Base-by-base conservation (phyloP, 2,329 filamentous ascomycete species). In the Ophiocordyceps sinensis region DNA sequence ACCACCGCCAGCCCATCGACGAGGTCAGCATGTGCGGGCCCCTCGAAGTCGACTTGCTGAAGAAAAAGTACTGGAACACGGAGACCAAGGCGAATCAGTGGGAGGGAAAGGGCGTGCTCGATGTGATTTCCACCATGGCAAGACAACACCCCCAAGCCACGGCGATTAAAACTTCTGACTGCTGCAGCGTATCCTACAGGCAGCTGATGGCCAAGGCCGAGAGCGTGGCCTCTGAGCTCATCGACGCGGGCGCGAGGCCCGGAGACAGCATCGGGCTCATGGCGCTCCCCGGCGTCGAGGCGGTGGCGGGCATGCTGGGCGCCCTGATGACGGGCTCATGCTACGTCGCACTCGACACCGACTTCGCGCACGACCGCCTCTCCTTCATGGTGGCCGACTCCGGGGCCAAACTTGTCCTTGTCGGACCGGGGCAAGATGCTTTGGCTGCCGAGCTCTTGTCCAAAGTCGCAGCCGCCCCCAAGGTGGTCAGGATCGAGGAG, bases 341-440 rank as follows among this genome's bases (percentile, higher is more conserved):
- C 44, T 53, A 51, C 38, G 49, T 52, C 41, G 47, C 51, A 19
- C 48, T 53, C 37, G 51, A 53, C 38, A 43, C 47, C 42, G 48
- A 53, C 36, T 52, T 52, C 29, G 51, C 51, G 2, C 43, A 41
- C n/a, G 48, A 52, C 21, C 49, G 51, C 28, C 45, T 53, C 15
- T 43, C 47, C 11, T 51, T 51, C 42, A 53, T 53, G 50, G 41
- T 53, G 28, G 38, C 44, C 5, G 50, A 52, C 34, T 43, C 49
- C 6, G 46, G 46, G 5, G 41, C 43, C 36, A 39, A 36, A 13
- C 39, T 49, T 10, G 38, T 52, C 11, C 45, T 52, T 29, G 45
- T 44, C n/a, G 50, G 50, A 14, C 40, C 47, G 11, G 50, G 43
- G 15, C 45, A 46, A 40, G 48, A 50, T 4, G 44, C 41, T 14